phyloP scores from a whole-genome alignment of 139 green algal species.

The Chlamydomonas eustigma region DNA sequence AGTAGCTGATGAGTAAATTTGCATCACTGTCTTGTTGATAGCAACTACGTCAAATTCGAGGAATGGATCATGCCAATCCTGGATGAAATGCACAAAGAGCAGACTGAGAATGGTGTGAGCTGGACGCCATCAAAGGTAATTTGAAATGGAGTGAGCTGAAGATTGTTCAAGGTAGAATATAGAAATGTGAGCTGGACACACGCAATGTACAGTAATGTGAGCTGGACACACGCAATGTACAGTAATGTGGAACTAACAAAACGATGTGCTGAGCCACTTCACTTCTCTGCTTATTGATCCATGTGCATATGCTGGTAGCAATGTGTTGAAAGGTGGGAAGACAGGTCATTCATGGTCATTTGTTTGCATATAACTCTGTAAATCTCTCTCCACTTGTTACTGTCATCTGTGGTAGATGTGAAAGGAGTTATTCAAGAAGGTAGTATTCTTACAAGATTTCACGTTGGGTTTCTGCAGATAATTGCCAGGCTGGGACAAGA shows the following conservation, averaged over 20 bases:
- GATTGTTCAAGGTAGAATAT: not conserved
- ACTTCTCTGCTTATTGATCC: too few species aligned
- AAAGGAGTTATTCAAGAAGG: too few species aligned
- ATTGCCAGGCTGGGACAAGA: slow-evolving; percentile 54
- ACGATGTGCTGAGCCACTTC: too few species aligned
- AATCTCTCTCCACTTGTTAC: too few species aligned
- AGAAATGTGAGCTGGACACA: not conserved
- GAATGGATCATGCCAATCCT: slow-evolving; percentile 98
- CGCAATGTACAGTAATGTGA: not conserved
- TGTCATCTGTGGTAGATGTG: too few species aligned
- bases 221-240: not conserved
- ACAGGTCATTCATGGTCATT: too few species aligned
- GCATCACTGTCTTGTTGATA: too few species aligned
- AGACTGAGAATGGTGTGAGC: slow-evolving; percentile 67
- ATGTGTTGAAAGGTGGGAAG: too few species aligned
- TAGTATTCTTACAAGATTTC: too few species aligned
- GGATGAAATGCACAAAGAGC: slow-evolving; percentile 87
- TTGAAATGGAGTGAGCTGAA: not conserved
- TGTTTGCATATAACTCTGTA: too few species aligned
- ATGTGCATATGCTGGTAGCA: too few species aligned
- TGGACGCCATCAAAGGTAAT: slow-evolving; percentile 92
- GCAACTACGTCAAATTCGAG: slow-evolving; percentile 99
- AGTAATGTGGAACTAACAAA: not conserved
- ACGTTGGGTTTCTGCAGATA: slow-evolving; percentile 36
- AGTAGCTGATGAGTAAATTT: too few species aligned